Evolutionary conservation across 176 grass and related monocot genomes (phyloP), one percentile per base, ranked within the genome.

Genomic region (Neostapfia colusana): DNA sequence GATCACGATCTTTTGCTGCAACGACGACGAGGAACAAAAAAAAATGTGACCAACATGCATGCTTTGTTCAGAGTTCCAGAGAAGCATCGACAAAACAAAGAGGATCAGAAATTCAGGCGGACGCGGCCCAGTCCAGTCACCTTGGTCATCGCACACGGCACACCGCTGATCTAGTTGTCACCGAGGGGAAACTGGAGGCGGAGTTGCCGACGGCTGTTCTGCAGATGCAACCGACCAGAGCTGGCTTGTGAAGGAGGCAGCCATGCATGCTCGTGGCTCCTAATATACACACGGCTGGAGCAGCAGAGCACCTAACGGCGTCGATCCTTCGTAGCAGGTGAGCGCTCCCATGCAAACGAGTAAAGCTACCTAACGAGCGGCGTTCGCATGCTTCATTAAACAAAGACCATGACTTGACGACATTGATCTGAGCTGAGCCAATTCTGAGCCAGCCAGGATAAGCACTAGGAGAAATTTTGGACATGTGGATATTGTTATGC

Each of bases 1-100:
- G 57, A 90, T 86, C 20, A 86, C 73, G 3, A 66, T 79, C 78
- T 86, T 65, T 78, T 86, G 78, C 88, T 90, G 79, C 74, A 66
- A 2, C 7, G 40, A 67, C 20, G 27, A 15, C 6, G 5, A 40
- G 4, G 5, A 35, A 5, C 12, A 14, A 16, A 8, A 8, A 12
- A 2, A 1, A 18, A 6, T 5, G 9, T 23, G 23, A 26, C 26
- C 55, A 57, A 10, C 51, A 55, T 23, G 9, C 51, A 55, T 23
- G 8, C 20, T 6, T 45, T 11, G 43, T 14, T 50, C 48, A 23
- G 20, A 55, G 8, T 23, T 24, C n/a, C 51, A 55, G 9, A 23
- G 7, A 23, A 56, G 10, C 8, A 56, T 23, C 8, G 8, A 56
- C 8, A 24, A 24, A 56, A 21, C 51, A 55, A 8, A 56, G 53